phyloP scores from a whole-genome alignment of 805 yeast genomes.

The Lipomyces lipofer region DNA sequence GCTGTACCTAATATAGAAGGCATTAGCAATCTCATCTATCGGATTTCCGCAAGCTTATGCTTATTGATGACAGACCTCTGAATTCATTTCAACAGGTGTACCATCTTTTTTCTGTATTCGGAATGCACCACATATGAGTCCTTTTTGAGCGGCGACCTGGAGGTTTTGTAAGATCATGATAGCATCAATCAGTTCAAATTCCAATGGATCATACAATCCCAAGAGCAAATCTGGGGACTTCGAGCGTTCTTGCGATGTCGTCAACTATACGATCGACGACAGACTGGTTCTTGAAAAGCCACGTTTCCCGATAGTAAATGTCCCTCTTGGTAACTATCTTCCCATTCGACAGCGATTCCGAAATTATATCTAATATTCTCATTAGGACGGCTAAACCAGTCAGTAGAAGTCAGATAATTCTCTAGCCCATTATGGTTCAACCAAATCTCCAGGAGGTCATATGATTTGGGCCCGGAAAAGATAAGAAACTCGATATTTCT shows the following conservation, averaged over 20 bases:
- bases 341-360: conserved; percentile 9
- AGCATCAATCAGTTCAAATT: neutral
- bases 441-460: conserved; percentile 3
- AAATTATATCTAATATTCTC: conserved; percentile 17
- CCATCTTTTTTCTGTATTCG: neutral
- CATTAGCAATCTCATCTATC: neutral
- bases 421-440: neutral
- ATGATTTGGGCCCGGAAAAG: conserved; percentile 10
- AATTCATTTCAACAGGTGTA: too few relatives aligned
- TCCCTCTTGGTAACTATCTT: conserved; percentile 50
- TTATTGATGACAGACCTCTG: too few relatives aligned
- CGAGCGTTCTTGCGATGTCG: conserved; percentile 44
- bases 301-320: conserved; percentile 58
- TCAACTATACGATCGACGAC: conserved; percentile 46
- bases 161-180: too few relatives aligned
- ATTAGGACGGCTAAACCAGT: conserved; percentile 10
- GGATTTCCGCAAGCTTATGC: too few relatives aligned
- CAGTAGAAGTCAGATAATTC: neutral
- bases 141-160: conserved; percentile 29
- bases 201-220: conserved; percentile 40
- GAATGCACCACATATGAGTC: conserved; percentile 22
- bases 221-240: conserved; percentile 43
- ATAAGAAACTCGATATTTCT: neutral
- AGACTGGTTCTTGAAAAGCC: conserved; percentile 49
- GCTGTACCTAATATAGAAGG: conserved; percentile 6